phyloP scores from a whole-genome alignment of 805 yeast species.

The Kodamaea laetipori region DNA sequence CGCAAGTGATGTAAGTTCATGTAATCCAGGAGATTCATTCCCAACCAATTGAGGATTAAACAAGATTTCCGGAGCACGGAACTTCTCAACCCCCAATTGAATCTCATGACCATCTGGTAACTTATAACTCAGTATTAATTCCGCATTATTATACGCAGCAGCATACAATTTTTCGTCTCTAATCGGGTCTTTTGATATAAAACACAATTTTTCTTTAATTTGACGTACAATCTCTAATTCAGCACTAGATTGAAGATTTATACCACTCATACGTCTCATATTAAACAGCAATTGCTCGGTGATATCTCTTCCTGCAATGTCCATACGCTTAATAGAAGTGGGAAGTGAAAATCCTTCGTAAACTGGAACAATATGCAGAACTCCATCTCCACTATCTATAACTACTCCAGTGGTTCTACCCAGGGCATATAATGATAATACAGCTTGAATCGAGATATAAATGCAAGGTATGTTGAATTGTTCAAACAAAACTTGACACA shows the following conservation, averaged over 20 bases:
- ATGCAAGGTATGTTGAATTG: slow-evolving; percentile 74
- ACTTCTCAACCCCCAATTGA: slow-evolving; percentile 65
- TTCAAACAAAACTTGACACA: slow-evolving; percentile 70
- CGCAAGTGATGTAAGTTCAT: slow-evolving; percentile 63
- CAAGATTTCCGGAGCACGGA: slow-evolving; percentile 76
- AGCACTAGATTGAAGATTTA: slow-evolving; percentile 64
- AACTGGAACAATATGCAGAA: slow-evolving; percentile 83
- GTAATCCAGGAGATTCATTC: slow-evolving; percentile 69
- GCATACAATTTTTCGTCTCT: slow-evolving; percentile 56
- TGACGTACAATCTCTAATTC: slow-evolving; percentile 80
- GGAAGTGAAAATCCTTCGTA: slow-evolving; percentile 85
- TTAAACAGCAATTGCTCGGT: slow-evolving; percentile 73
- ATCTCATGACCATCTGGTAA: slow-evolving; percentile 85
- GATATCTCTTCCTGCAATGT: slow-evolving; percentile 84
- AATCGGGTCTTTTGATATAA: slow-evolving; percentile 56
- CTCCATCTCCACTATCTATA: slow-evolving; percentile 92
- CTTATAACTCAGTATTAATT: slow-evolving; percentile 45
- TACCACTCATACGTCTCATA: slow-evolving; percentile 65
- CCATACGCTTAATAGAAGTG: slow-evolving; percentile 68
- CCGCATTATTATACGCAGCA: slow-evolving; percentile 20
- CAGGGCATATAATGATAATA: slow-evolving; percentile 78
- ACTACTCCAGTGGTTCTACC: slow-evolving; percentile 92
- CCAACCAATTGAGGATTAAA: slow-evolving; percentile 82
- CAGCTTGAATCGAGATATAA: slow-evolving; percentile 75
- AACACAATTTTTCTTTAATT: slow-evolving; percentile 77